Evolutionary conservation across 2,329 filamentous ascomycete genomes (phyloP).

Genomic region (Botrytis fragariae): DNA sequence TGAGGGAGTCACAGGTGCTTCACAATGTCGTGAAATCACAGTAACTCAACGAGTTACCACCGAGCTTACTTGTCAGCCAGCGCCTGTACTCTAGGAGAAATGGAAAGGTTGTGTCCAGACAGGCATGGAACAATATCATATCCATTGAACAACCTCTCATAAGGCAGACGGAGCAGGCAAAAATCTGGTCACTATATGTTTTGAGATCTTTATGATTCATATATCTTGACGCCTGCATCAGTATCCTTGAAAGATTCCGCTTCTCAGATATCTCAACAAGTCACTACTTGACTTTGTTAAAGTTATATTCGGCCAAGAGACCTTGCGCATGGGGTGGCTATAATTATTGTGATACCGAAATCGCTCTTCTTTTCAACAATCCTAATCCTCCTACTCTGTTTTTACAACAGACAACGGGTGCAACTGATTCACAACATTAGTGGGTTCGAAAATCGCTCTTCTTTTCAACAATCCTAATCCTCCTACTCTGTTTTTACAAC

Average conservation of each 20-base stretch:
- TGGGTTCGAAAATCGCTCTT: background rate
- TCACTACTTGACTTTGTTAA: background rate
- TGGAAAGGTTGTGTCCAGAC: background rate
- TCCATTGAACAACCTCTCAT: background rate
- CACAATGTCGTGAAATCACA: background rate
- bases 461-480: background rate
- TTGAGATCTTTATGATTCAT: background rate
- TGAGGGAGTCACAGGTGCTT: conserved; percentile 10
- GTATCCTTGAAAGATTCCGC: background rate
- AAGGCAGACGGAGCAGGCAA: background rate
- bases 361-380: background rate
- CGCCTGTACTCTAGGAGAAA: conserved; percentile 3
- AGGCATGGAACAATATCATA: background rate
- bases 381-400: background rate
- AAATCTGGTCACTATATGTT: background rate
- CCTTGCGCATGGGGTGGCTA: background rate
- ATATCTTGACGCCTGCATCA: background rate
- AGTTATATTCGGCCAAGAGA: background rate
- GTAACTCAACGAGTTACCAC: conserved; percentile 3
- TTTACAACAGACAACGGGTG: no score
- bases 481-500: background rate
- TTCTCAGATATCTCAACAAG: background rate
- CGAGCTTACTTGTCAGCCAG: conserved; percentile 3
- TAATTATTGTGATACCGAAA: background rate
- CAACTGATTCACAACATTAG: no score